Conservation (phyloP, 129 eudicot genomes). For the sunflower (Helianthus annuus) region HanXRQr2.0-SUNRISE NC_035439.2:115926381-115926880, state of each 20-base stretch:
- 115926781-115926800: neutral
- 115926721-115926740: neutral
- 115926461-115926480: too few relatives aligned
- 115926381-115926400: too few relatives aligned
- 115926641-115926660: constrained; percentile 1
- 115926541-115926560: neutral
- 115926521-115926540: neutral
- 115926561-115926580: neutral
- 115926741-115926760: neutral
- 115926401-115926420: too few relatives aligned
- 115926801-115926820: neutral
- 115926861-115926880: neutral
- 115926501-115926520: too few relatives aligned
- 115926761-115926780: neutral
- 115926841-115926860: constrained; percentile 3
- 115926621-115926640: neutral
- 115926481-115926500: too few relatives aligned
- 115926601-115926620: neutral
- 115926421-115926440: too few relatives aligned
- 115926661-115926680: neutral
- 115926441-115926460: too few relatives aligned
- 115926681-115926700: constrained; percentile 1
- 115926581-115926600: constrained; percentile 1
- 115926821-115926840: neutral
- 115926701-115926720: neutral